These are phyloP conservation scores for Phytophthora aleatoria DNA, from an alignment of 352 stramenopile genomes.

Conservation along the genomic window DNA sequence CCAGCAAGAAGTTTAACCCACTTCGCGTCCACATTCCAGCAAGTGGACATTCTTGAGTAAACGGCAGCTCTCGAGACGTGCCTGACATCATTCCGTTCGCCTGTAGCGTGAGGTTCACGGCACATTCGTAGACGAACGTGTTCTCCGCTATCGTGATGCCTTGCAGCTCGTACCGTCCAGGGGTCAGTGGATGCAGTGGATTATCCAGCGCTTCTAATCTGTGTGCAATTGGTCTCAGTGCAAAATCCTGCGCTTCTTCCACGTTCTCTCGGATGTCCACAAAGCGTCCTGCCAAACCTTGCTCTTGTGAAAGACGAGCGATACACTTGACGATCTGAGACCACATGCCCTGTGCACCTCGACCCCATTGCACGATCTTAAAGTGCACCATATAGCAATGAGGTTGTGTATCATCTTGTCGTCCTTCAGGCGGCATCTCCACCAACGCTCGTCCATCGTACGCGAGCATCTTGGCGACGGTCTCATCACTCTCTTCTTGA, in stretches of 20 bases:
- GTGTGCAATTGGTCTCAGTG: conserved; percentile 26
- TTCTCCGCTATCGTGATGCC: conserved; percentile 66
- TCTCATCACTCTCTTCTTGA: conserved; percentile 11
- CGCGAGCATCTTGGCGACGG: conserved; percentile 20
- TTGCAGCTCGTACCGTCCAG: conserved; percentile 53
- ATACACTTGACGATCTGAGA: conserved; percentile 44
- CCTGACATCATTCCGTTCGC: conserved; percentile 48
- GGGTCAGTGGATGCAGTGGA: conserved; percentile 51
- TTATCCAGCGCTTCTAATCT: conserved; percentile 27
- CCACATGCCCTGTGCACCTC: conserved; percentile 28
- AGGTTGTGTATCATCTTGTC: neutral
- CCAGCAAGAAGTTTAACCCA: conserved; percentile 51
- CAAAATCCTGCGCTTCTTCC: conserved; percentile 40
- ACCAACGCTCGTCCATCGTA: conserved; percentile 42
- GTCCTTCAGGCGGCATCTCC: conserved; percentile 19
- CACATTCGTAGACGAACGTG: conserved; percentile 62
- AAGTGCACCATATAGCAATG: conserved; percentile 49
- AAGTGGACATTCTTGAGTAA: conserved; percentile 53
- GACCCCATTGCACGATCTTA: conserved; percentile 50
- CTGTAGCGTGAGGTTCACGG: conserved; percentile 42
- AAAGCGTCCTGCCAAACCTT: conserved; percentile 33
- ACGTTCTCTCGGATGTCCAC: conserved; percentile 30
- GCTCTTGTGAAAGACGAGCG: conserved; percentile 22
- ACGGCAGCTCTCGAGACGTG: conserved; percentile 55
- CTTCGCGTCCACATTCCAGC: conserved; percentile 50